Base-by-base conservation (phyloP, 2,329 filamentous ascomycete species). In the Paradendryphiella salina region DNA sequence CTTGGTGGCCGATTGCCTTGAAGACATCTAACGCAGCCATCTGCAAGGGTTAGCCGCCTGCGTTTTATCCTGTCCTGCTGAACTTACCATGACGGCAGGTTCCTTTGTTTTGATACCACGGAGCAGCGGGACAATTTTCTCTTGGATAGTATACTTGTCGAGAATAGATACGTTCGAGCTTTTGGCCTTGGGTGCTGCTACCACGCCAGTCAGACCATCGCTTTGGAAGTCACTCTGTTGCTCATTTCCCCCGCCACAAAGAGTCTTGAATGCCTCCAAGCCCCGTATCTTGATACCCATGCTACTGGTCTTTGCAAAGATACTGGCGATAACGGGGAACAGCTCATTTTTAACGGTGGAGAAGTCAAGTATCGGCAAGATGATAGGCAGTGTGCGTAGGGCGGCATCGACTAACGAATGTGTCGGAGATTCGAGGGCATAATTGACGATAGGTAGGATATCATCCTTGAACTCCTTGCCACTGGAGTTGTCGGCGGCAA, bases 81-180 rank as follows among this genome's bases (percentile, higher is more conserved):
- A 33, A 56, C 73, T 57, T 71, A 78, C 76, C 89, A 97, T 97
- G 8, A 99, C 94, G 6, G 91, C 92, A 0, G 94, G 94, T 71
- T 99, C 94, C 70, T 96, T 97, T 0, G 94, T 99, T 75, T 96
- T 97, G 76, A 99, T 97, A 1, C 81, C 91, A 66, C 89, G 91
- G 54, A 99, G 80, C 4, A 97, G 77, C 0, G 94, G 94, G 0
- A 97, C 83, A 28, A 99, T 89, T 77, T 96, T 97, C 70, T 99
- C 94, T 71, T 99, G 94, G 76, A 99, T 93, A 0, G 94, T 97
- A 68, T 94, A 97, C 72, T 97, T 97, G 76, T 99, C 94, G 21
- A 99, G 78, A 3, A 93, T 92, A 1, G 85, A 90, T 0, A 87
- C 87, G 1, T 83, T 88, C 3, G 82, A 82, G 2, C 81, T 77